A percentile compares a stretch with the other conserved stretches of the same genome.
Evolutionary conservation across 306 rosid genomes (phyloP).

Genomic region (Quercus parvula): DNA sequence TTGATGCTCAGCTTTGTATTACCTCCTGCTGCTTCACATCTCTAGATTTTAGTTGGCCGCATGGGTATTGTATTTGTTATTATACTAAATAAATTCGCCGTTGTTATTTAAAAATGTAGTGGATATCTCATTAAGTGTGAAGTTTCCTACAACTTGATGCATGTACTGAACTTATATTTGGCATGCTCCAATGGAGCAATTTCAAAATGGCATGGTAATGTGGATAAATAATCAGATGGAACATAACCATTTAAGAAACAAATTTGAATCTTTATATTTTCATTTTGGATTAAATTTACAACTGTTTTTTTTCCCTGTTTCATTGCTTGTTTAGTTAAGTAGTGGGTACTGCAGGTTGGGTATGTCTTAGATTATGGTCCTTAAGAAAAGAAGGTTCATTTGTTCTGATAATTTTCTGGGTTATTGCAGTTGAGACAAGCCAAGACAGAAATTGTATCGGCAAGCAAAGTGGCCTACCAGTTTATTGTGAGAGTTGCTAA

Average conservation of each 20-base stretch:
- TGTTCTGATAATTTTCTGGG: neutral
- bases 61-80: neutral
- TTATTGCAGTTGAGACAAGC: slow-evolving; percentile 90
- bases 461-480: slow-evolving; percentile 94
- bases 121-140: neutral
- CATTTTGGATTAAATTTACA: neutral
- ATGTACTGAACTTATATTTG: neutral
- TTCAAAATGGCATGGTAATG: neutral
- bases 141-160: slow-evolving; percentile 3
- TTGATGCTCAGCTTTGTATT: neutral
- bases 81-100: neutral
- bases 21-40: neutral
- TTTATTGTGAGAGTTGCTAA: slow-evolving; percentile 75
- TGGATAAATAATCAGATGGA: too few species aligned
- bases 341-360: neutral
- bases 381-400: neutral
- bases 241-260: neutral
- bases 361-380: neutral
- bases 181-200: neutral
- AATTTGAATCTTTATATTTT: neutral
- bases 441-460: slow-evolving; percentile 82
- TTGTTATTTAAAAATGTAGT: neutral
- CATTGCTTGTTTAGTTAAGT: neutral
- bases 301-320: neutral
- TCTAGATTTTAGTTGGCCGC: neutral